Evolutionary conservation across 495 filamentous ascomycete species (phyloP), one percentile per base, ranked within the genome.

Genomic region (Pseudoneurospora amorphoporcata): DNA sequence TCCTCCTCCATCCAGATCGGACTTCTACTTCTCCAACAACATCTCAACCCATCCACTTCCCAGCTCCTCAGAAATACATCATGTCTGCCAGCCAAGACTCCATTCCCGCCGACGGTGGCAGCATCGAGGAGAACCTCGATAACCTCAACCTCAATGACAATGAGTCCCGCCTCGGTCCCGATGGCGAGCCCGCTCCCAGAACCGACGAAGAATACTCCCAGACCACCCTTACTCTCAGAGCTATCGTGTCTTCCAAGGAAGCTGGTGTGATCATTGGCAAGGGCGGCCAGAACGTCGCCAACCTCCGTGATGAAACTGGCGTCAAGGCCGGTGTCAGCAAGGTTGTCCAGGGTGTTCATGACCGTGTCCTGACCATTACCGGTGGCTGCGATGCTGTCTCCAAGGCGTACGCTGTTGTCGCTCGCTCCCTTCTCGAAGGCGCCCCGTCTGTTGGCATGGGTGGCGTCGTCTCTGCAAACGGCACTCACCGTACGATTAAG

Each of bases 241-340:
- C 95, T 71, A 98, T 99, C 79, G 96, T 99, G 76, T 96, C 95
- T 17, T 96, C 96, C 76, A 98, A 98, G 84, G 95, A 98, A 83
- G 95, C 95, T 70, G 95, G 95, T 76, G 92, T 98, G 72, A 98
- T 99, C 81, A 99, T 99, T 79, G 95, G 95, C 78, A 99, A 98
- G 84, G 94, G 91, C 47, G 95, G 95, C 72, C 97, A 99, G 87
- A 98, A 99, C 78, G 95, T 99, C 47, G 95, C 95, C 35, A 94
- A 98, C 79, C 85, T 99, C 73, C 92, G 95, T 78, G 95, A 99
- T 73, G 94, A 97, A 82, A 99, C 96, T 69, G 95, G 94, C 72
- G 95, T 98, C 69, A 97, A 95, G 82, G 95, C 95, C 73, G 95
- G 95, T 74, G 95, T 99, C 47, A 97, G 94, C 88, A 99, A 98